Percentiles rank a stretch among this genome's conserved stretches.
Evolutionary conservation across 2,329 filamentous ascomycete species (phyloP).

Genomic region (Botrytis elliptica): DNA sequence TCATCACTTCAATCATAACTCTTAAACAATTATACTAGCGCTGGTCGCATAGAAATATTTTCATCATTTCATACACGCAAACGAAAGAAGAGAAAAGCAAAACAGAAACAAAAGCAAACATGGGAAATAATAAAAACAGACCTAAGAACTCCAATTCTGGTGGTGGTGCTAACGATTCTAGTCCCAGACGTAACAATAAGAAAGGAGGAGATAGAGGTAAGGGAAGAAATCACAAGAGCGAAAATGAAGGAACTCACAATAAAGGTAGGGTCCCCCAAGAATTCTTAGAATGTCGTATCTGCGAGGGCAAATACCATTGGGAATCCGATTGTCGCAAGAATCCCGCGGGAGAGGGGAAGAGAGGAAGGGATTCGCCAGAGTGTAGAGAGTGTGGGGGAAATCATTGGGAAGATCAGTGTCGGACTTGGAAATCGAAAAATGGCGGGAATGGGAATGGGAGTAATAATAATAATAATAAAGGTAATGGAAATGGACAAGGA

Average conservation of each 20-base stretch:
- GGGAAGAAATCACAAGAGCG: neutral
- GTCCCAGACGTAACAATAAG: neutral
- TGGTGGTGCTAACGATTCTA: neutral
- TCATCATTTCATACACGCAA: neutral
- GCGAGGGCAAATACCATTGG: slow-evolving; percentile 6
- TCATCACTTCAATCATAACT: neutral
- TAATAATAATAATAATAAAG: too few relatives aligned
- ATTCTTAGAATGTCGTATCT: slow-evolving; percentile 1
- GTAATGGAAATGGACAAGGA: too few relatives aligned
- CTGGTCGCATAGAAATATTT: neutral
- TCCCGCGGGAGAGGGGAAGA: neutral
- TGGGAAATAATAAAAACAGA: neutral
- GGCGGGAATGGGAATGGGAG: neutral
- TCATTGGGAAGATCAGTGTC: slow-evolving; percentile 21
- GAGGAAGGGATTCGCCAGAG: neutral
- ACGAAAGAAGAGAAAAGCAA: neutral
- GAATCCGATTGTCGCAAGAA: slow-evolving; percentile 7
- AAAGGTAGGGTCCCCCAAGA: neutral
- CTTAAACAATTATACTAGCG: neutral
- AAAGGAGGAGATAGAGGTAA: neutral
- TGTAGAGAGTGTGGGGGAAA: slow-evolving; percentile 4
- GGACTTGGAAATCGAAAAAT: neutral
- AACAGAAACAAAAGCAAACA: neutral
- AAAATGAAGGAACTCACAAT: neutral
- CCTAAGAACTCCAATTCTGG: neutral